These are phyloP conservation scores for Thermomucor indicae-seudaticae DNA, from an alignment of 371 early-diverging fungal genomes.

Conservation along the genomic window DNA sequence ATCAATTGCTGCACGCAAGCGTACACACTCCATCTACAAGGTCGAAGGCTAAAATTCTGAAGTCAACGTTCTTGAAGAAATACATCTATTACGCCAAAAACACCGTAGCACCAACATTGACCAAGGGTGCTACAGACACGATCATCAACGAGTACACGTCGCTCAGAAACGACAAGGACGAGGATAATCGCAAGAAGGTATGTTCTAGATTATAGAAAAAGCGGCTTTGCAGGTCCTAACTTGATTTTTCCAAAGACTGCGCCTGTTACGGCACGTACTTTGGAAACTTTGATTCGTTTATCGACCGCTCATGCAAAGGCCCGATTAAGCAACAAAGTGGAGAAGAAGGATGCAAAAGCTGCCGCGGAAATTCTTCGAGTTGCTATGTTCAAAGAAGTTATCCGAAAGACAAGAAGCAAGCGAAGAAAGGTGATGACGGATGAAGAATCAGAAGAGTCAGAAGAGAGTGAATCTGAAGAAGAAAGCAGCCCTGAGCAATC, in stretches of 20 bases:
- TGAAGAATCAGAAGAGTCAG: slow-evolving; percentile 24
- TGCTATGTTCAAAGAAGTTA: slow-evolving; percentile 91
- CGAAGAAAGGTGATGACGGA: slow-evolving; percentile 37
- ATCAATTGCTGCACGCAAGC: slow-evolving; percentile 60
- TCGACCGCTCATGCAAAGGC: slow-evolving; percentile 99
- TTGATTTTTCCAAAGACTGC: slow-evolving; percentile 33
- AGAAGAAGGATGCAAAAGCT: slow-evolving; percentile 81
- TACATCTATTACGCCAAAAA: slow-evolving; percentile 84
- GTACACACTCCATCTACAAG: slow-evolving; percentile 21
- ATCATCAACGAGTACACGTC: slow-evolving; percentile 80
- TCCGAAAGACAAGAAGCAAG: slow-evolving; percentile 48
- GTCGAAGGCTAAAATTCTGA: slow-evolving; percentile 54
- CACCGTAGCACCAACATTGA: slow-evolving; percentile 66
- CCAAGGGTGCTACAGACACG: slow-evolving; percentile 70
- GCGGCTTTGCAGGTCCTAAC: not conserved
- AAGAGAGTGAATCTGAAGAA: slow-evolving; percentile 26
- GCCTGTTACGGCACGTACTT: slow-evolving; percentile 97
- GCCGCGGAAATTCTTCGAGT: slow-evolving; percentile 84
- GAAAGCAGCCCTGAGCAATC: slow-evolving; percentile 17
- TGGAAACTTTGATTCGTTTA: slow-evolving; percentile 99
- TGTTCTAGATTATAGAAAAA: not conserved
- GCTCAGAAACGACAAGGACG: slow-evolving; percentile 62
- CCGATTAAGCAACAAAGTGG: slow-evolving; percentile 79
- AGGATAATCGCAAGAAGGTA: slow-evolving; percentile 54
- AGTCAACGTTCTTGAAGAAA: slow-evolving; percentile 76